A percentile compares a stretch with the other conserved stretches of the same genome.
Conservation (phyloP, 805 yeast genomes). For the Lipomyces sp. region DNA sequence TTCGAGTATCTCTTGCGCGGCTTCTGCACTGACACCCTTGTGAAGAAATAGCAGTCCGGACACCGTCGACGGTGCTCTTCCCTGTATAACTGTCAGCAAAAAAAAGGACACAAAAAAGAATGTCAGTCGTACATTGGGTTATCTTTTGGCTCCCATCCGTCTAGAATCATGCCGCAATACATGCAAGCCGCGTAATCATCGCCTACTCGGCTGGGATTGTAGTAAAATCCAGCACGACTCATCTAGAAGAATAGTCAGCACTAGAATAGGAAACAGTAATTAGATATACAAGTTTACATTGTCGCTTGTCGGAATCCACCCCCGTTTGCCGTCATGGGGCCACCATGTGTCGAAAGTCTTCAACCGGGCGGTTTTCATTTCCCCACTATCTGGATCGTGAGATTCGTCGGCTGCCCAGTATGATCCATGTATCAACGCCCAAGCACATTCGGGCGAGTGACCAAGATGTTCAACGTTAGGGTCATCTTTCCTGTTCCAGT, state of each 20-base stretch:
- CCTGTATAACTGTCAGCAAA: constrained; percentile 1
- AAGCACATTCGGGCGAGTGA: constrained; percentile 39
- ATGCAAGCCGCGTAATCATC: constrained; percentile 61
- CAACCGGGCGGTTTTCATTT: constrained; percentile 29
- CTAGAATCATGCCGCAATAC: constrained; percentile 59
- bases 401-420: constrained; percentile 30
- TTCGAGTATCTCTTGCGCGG: constrained; percentile 11
- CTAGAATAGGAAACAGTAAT: not conserved
- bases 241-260: constrained; percentile 33
- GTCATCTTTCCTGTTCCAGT: constrained; percentile 55
- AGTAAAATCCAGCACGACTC: constrained; percentile 64
- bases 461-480: constrained; percentile 50
- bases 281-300: constrained; percentile 23
- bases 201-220: constrained; percentile 46
- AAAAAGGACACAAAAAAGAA: not conserved
- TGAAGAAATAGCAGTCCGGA: constrained; percentile 45
- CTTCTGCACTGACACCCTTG: constrained; percentile 13
- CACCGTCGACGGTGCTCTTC: constrained; percentile 52
- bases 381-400: constrained; percentile 32
- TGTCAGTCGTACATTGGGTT: constrained; percentile 46
- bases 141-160: constrained; percentile 71
- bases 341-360: constrained; percentile 44
- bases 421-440: constrained; percentile 34
- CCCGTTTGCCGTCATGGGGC: constrained; percentile 46
- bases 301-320: constrained; percentile 42